These are phyloP conservation scores for Biscogniauxia marginata DNA, from an alignment of 2,329 filamentous ascomycete genomes.

Conservation along the genomic window DNA sequence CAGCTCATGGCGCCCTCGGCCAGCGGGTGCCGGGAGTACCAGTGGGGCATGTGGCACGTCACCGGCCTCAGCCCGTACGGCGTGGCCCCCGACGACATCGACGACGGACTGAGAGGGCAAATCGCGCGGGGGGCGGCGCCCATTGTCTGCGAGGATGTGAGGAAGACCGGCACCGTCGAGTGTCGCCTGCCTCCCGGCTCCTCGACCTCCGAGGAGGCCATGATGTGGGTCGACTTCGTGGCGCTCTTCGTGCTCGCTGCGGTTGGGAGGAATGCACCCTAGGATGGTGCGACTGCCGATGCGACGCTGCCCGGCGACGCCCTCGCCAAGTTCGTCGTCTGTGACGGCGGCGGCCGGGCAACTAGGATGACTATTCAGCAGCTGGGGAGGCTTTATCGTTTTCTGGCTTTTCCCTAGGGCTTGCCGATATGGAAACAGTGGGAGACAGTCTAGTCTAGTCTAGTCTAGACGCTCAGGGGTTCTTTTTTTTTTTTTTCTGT, in stretches of 20 bases:
- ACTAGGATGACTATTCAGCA: background rate
- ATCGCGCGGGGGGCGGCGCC: too few relatives aligned
- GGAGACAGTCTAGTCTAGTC: too few relatives aligned
- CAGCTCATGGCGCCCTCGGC: background rate
- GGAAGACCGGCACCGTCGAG: background rate
- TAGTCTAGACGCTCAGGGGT: too few relatives aligned
- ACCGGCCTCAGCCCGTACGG: background rate
- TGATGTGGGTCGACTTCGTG: background rate
- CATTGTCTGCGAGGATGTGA: background rate
- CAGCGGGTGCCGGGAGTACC: background rate
- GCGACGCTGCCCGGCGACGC: background rate
- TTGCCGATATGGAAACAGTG: too few relatives aligned
- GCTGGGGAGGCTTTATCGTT: background rate
- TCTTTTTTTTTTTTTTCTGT: too few relatives aligned
- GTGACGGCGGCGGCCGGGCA: background rate
- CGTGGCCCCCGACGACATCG: background rate
- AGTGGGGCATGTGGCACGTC: background rate
- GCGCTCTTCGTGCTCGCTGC: background rate
- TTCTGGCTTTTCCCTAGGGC: background rate
- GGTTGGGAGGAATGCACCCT: background rate
- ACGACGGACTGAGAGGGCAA: background rate
- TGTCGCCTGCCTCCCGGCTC: background rate
- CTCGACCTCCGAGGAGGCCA: background rate
- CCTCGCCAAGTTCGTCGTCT: background rate
- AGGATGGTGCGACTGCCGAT: background rate